Evolutionary conservation across 2,329 filamentous ascomycete genomes (phyloP), one percentile per base, ranked within the genome.

Genomic region (Cordyceps farinosa): DNA sequence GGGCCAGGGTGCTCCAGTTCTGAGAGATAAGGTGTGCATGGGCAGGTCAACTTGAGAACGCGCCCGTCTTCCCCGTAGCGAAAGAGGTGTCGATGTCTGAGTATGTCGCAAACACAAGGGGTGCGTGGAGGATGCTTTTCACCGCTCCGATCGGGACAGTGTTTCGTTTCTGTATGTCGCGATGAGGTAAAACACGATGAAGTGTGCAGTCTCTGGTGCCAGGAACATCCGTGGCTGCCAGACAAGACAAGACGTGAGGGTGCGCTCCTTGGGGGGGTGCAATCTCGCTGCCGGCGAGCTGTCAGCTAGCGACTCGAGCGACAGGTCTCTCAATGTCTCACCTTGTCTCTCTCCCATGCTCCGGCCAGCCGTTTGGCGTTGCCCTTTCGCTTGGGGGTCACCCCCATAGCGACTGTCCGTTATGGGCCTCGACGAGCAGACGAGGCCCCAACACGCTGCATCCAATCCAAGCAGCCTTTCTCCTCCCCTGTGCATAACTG

Each of bases 151-250:
- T 61, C 59, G 59, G 51, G 54, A 22, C 48, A 52, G 51, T 61
- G 59, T 61, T 54, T 61, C 27, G 59, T 54, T 61, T 61, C 59
- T 61, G 50, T 61, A 54, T 61, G 59, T 61, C 59, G 59, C 50
- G 59, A 61, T 61, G 59, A 61, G 42, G 59, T 61, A 54, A 61
- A 61, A 61, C 59, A 61, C 59, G 59, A 61, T 61, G 42, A 44
- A 38, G 40, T 54, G 50, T 61, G 40, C 42, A 42, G 57, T 52
- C 57, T 60, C 40, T 48, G 59, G 59, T 61, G 40, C 48, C 59
- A 61, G 59, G 59, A 54, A 61, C 59, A 34, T 22, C 36, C 30
- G 40, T 54, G 50, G 50, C 59, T 54, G 36, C 38, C 38, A 44
- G 48, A 29, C 48, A 44, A 34, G 48, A 27, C 47, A 42, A 47